These are phyloP conservation scores for Echites panduratus DNA, from an alignment of 257 asterid genomes.

Conservation along the genomic window DNA sequence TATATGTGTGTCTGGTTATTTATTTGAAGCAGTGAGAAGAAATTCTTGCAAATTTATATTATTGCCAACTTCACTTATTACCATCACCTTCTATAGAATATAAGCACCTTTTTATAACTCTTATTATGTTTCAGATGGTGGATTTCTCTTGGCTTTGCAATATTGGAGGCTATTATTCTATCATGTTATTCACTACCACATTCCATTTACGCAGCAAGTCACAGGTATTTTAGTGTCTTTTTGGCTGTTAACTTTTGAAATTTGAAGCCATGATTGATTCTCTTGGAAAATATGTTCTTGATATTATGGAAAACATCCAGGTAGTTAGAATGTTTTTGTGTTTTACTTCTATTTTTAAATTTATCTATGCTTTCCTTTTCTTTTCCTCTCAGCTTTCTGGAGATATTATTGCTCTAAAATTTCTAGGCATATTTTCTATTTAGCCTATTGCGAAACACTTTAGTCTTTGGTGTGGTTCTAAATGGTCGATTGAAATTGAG, in stretches of 20 bases:
- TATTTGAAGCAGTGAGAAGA: slow-evolving; percentile 72
- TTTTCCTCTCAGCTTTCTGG: neutral
- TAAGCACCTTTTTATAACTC: slow-evolving; percentile 22
- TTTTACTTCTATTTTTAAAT: too few relatives aligned
- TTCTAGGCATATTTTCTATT: neutral
- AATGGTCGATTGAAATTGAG: neutral
- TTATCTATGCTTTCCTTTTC: neutral
- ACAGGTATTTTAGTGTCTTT: slow-evolving; percentile 44
- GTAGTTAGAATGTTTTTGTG: neutral
- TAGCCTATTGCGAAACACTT: neutral
- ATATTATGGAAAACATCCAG: neutral
- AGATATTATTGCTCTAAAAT: neutral
- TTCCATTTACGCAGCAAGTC: slow-evolving; percentile 84
- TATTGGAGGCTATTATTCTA: slow-evolving; percentile 68
- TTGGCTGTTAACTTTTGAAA: neutral
- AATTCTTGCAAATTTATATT: slow-evolving; percentile 28
- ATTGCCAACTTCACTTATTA: slow-evolving; percentile 9
- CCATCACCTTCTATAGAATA: neutral
- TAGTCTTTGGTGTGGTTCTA: neutral
- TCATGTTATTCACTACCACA: slow-evolving; percentile 86
- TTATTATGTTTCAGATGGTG: slow-evolving; percentile 76
- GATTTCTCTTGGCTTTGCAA: slow-evolving; percentile 89
- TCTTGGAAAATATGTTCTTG: neutral
- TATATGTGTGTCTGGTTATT: slow-evolving; percentile 94
- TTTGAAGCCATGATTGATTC: neutral